phyloP scores from a whole-genome alignment of 78 protist genomes.

The Protostelium mycophagum region DNA sequence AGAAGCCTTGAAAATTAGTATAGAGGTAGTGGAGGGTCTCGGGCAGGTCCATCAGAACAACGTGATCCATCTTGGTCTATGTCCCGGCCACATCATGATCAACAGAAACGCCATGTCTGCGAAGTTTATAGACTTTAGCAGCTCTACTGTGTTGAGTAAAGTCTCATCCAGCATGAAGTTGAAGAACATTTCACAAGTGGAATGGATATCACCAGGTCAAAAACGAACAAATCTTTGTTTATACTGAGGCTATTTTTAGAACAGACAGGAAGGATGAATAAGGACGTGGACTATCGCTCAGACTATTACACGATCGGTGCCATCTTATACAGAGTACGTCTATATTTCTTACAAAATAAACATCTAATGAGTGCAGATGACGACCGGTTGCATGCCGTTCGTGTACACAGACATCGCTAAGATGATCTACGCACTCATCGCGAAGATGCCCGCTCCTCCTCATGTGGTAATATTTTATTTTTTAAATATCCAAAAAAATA shows the following conservation, averaged over 20 bases:
- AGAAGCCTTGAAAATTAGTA: not conserved
- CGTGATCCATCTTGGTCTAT: not conserved
- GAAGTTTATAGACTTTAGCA: not conserved
- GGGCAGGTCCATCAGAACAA: not conserved
- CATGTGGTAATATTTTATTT: not conserved
- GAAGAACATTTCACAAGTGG: not conserved
- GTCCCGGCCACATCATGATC: not conserved
- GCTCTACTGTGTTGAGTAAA: not conserved
- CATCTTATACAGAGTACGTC: not conserved
- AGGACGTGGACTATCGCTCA: not conserved
- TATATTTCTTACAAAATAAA: not conserved
- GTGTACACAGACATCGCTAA: not conserved
- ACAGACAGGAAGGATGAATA: not conserved
- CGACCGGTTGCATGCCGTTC: not conserved
- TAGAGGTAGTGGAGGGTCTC: not conserved
- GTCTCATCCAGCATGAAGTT: not conserved
- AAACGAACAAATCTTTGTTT: not conserved
- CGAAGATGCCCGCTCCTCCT: not conserved
- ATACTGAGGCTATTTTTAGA: not conserved
- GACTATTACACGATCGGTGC: not conserved
- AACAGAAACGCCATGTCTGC: not conserved
- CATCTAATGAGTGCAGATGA: not conserved
- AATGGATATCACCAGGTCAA: not conserved
- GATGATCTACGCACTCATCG: not conserved
- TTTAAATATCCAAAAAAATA: too few relatives aligned